These are phyloP conservation scores for Backusella tuberculispora DNA, from an alignment of 192 early-diverging fungal genomes.

Conservation along the genomic window DNA sequence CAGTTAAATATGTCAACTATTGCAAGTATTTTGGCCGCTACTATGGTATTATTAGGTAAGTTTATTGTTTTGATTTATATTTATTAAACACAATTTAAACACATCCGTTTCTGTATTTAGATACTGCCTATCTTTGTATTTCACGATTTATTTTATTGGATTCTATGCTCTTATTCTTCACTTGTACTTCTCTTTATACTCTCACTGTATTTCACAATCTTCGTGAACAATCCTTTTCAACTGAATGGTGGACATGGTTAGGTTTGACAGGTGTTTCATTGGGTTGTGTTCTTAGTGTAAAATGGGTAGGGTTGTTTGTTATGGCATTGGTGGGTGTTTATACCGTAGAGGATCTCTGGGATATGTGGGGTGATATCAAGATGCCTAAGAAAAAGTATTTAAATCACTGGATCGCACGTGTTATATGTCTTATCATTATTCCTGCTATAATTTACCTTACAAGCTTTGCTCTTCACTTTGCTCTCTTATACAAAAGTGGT, in stretches of 20 bases:
- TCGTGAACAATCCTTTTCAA: slow-evolving; percentile 66
- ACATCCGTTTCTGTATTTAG: slow-evolving; percentile 34
- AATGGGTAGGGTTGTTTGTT: slow-evolving; percentile 97
- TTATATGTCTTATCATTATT: slow-evolving; percentile 78
- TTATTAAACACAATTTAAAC: not conserved
- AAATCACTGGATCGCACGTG: slow-evolving; percentile 86
- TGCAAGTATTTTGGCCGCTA: slow-evolving; percentile 73
- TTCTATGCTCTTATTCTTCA: slow-evolving; percentile 94
- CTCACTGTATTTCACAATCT: slow-evolving; percentile 62
- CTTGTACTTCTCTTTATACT: slow-evolving; percentile 66
- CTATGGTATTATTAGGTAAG: slow-evolving; percentile 77
- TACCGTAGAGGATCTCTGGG: slow-evolving; percentile 93
- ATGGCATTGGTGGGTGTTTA: slow-evolving; percentile 91
- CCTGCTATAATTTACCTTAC: slow-evolving; percentile 85
- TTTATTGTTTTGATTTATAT: not conserved
- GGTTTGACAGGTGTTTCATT: slow-evolving; percentile 84
- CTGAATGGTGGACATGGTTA: slow-evolving; percentile 90
- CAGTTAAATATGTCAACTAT: slow-evolving; percentile 72
- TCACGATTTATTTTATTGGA: slow-evolving; percentile 94
- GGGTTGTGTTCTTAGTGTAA: slow-evolving; percentile 72
- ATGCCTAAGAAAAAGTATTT: slow-evolving; percentile 71
- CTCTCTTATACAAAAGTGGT: slow-evolving; percentile 81
- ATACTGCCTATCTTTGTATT: slow-evolving; percentile 77
- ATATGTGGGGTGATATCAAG: slow-evolving; percentile 77
- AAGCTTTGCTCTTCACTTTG: slow-evolving; percentile 89